Evolutionary conservation across 139 green algal genomes (phyloP).

Genomic region (Edaphochlamys debaryana): DNA sequence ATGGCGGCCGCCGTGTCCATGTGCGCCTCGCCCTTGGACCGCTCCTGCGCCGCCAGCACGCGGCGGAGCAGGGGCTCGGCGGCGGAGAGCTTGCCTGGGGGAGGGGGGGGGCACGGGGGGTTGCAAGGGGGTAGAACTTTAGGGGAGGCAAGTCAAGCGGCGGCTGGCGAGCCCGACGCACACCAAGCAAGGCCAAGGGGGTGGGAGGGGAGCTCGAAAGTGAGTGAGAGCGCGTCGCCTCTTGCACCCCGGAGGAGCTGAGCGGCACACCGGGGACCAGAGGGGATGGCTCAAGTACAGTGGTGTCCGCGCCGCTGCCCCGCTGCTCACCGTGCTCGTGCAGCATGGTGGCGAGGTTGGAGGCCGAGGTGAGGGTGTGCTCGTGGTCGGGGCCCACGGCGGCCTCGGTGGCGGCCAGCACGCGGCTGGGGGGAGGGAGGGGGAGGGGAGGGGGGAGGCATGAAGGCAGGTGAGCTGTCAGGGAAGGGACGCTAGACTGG

Average conservation of each 20-base stretch:
- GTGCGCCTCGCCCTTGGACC: not conserved
- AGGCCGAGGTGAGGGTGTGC: not conserved
- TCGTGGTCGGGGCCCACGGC: conserved; percentile 14
- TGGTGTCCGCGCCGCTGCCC: not conserved
- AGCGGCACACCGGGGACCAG: too few species aligned
- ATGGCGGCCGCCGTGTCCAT: not conserved
- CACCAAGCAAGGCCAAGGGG: too few species aligned
- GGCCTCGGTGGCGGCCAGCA: conserved; percentile 29
- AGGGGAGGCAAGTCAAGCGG: too few species aligned
- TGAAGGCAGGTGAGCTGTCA: too few species aligned
- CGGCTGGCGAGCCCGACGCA: too few species aligned
- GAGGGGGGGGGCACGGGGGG: not conserved
- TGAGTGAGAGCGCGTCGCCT: too few species aligned
- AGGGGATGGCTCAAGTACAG: too few species aligned
- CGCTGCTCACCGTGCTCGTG: not conserved
- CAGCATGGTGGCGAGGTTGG: conserved; percentile 25
- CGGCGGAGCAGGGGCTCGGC: conserved; percentile 31
- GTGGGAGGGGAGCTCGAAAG: too few species aligned
- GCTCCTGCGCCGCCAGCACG: not conserved
- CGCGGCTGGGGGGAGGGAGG: not conserved
- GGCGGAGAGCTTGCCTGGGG: not conserved
- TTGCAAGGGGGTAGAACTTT: too few species aligned
- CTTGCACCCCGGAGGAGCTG: too few species aligned
- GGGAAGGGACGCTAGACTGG: too few species aligned
- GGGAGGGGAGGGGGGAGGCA: too few species aligned